These are phyloP conservation scores for Marasmius fiardii DNA, from an alignment of 1,284 basidiomycete species.

Conservation along the genomic window DNA sequence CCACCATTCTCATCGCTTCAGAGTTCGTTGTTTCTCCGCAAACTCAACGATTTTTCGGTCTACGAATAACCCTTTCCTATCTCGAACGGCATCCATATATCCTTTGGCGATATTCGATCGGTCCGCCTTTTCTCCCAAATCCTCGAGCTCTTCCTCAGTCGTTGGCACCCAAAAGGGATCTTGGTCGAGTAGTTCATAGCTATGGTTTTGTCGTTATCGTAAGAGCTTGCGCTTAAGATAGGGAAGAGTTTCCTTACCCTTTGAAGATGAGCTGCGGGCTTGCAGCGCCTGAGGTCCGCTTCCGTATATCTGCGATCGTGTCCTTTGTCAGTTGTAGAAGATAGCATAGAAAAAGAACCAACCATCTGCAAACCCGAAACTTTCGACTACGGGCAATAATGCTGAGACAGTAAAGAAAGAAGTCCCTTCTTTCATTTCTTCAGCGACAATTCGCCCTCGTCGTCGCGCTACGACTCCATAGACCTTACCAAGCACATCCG, in stretches of 20 bases:
- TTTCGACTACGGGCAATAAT: conserved; percentile 93
- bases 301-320: conserved; percentile 78
- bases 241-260: conserved; percentile 54
- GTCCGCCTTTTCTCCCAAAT: conserved; percentile 53
- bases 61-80: conserved; percentile 94
- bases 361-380: conserved; percentile 98
- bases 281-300: conserved; percentile 93
- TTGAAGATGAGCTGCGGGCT: conserved; percentile 96
- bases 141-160: conserved; percentile 94
- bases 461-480: conserved; percentile 93
- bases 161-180: conserved; percentile 99
- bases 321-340: neutral
- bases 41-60: conserved; percentile 91
- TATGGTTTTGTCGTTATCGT: conserved; percentile 24
- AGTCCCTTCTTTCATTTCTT: conserved; percentile 99
- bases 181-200: conserved; percentile 85
- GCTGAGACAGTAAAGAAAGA: conserved; percentile 92
- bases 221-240: neutral
- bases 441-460: conserved; percentile 88
- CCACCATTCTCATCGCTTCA: conserved; percentile 63
- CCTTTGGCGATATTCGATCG: conserved; percentile 90
- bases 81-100: conserved; percentile 91
- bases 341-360: conserved; percentile 10
- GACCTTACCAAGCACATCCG: conserved; percentile 96
- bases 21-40: conserved; percentile 95